Conservation (phyloP, 108 stramenopile species). For the Bacterosira constricta region DNA sequence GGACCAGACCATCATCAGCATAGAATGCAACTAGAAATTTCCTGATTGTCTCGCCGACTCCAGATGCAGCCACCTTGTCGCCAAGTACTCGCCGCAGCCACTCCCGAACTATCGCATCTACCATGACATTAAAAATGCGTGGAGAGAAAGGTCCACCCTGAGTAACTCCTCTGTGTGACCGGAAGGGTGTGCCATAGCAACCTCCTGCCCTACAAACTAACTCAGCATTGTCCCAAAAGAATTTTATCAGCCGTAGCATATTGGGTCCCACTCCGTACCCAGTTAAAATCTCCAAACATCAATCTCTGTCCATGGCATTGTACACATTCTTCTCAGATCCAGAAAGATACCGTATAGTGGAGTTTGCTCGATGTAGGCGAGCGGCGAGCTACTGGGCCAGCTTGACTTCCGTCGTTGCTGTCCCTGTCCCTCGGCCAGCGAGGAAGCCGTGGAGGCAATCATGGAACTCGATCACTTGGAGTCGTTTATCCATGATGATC, state of each 20-base stretch:
- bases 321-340: slow-evolving; percentile 21
- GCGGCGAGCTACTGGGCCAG: slow-evolving; percentile 11
- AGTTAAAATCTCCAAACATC: not conserved
- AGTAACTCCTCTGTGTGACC: slow-evolving; percentile 12
- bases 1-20: slow-evolving; percentile 25
- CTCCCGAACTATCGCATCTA: no score
- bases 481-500: slow-evolving; percentile 3
- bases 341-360: slow-evolving; percentile 13
- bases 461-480: not conserved
- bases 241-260: not conserved
- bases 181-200: slow-evolving; percentile 1
- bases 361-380: not conserved
- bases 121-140: slow-evolving; percentile 22
- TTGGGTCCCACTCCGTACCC: slow-evolving; percentile 3
- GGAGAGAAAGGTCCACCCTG: slow-evolving; percentile 19
- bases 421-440: slow-evolving; percentile 12
- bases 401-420: slow-evolving; percentile 17
- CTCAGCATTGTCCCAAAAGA: not conserved
- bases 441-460: slow-evolving; percentile 4
- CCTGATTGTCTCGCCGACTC: no score
- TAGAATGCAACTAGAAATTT: not conserved
- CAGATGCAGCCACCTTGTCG: no score
- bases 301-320: slow-evolving; percentile 6
- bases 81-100: no score
- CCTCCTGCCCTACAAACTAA: not conserved